phyloP scores from a whole-genome alignment of 225 moss, liverwort and hornwort species.

The Marchantia paleacea region DNA sequence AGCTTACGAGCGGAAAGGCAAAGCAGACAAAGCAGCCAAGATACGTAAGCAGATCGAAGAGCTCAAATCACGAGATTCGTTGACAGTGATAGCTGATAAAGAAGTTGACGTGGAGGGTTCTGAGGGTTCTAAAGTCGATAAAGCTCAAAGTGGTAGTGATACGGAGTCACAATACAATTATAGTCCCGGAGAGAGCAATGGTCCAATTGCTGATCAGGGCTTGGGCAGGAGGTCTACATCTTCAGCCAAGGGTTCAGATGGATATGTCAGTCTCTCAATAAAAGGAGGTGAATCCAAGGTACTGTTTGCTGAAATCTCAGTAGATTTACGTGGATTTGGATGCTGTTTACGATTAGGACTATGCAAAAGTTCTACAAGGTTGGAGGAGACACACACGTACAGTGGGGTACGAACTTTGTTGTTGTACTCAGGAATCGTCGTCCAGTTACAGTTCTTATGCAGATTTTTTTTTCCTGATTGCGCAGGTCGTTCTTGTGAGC shows the following conservation, averaged over 20 bases:
- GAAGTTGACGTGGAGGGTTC: constrained; percentile 39
- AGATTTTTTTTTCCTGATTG: background rate
- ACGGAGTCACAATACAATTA: constrained; percentile 30
- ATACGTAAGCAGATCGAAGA: constrained; percentile 66
- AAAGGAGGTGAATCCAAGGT: constrained; percentile 86
- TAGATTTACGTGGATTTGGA: background rate
- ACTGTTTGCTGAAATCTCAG: background rate
- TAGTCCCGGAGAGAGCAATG: constrained; percentile 22
- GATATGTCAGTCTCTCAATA: constrained; percentile 69
- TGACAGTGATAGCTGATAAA: constrained; percentile 35
- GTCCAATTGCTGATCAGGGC: constrained; percentile 31
- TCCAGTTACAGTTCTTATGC: background rate
- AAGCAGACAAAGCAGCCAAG: constrained; percentile 76
- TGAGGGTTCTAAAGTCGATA: constrained; percentile 36
- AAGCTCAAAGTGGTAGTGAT: constrained; percentile 35
- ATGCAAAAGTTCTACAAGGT: background rate
- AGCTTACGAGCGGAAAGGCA: constrained; percentile 81
- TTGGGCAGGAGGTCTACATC: constrained; percentile 36
- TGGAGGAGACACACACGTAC: background rate
- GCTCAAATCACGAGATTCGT: constrained; percentile 49
- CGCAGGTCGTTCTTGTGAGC: constrained; percentile 70
- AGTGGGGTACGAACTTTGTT: background rate
- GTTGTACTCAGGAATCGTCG: background rate
- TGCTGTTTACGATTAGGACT: background rate
- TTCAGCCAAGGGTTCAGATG: constrained; percentile 53